A percentile compares a stretch with the other conserved stretches of the same genome.
Conservation (phyloP, 2,329 filamentous ascomycete species). For the Alternaria burnsii region DNA sequence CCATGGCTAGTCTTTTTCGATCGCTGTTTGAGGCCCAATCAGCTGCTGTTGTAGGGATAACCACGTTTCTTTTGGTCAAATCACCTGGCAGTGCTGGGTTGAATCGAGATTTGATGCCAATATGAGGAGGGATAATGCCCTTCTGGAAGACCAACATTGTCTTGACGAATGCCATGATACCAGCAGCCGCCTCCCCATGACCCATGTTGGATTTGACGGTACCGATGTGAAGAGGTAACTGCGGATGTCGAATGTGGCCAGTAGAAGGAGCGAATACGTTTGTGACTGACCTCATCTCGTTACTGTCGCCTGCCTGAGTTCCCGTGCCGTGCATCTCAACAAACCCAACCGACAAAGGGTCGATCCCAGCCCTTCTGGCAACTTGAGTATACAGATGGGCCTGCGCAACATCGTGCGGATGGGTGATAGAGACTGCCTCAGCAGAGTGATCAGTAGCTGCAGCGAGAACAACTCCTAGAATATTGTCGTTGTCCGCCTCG, state of each 20-base stretch:
- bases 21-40: background rate
- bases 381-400: slow-evolving; percentile 24
- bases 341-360: slow-evolving; percentile 42
- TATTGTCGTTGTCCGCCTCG: slow-evolving; percentile 40
- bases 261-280: slow-evolving; percentile 9
- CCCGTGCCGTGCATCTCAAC: slow-evolving; percentile 47
- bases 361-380: slow-evolving; percentile 45
- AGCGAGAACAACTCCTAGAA: slow-evolving; percentile 43
- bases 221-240: slow-evolving; percentile 35
- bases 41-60: background rate
- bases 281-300: slow-evolving; percentile 36
- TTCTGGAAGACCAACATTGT: slow-evolving; percentile 42
- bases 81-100: background rate
- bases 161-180: slow-evolving; percentile 45
- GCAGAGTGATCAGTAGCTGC: slow-evolving; percentile 46
- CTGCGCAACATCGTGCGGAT: slow-evolving; percentile 37
- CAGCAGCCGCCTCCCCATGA: slow-evolving; percentile 48
- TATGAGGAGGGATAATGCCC: slow-evolving; percentile 48
- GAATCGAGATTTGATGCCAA: slow-evolving; percentile 41
- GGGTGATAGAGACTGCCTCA: slow-evolving; percentile 44
- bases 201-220: slow-evolving; percentile 49
- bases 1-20: background rate
- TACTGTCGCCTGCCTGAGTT: slow-evolving; percentile 41
- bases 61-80: background rate
- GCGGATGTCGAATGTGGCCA: slow-evolving; percentile 10